Evolutionary conservation across 1,284 basidiomycete genomes (phyloP).

Genomic region (Prillingera fragicola): DNA sequence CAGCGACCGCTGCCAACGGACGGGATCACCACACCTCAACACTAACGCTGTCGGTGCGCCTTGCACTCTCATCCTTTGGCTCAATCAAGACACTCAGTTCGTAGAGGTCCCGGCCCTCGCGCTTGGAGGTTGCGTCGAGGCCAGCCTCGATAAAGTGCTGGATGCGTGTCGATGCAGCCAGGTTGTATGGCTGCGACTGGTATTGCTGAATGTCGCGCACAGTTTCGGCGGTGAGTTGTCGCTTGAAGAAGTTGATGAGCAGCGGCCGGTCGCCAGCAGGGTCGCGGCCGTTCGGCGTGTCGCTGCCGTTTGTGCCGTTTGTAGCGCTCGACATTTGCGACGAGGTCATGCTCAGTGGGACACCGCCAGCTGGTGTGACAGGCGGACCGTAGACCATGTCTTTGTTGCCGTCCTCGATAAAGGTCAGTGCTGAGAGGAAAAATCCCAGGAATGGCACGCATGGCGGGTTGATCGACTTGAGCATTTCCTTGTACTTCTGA

Average conservation of each 20-base stretch:
- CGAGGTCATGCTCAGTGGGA: slow-evolving; percentile 4
- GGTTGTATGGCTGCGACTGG: slow-evolving; percentile 85
- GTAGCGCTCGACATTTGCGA: slow-evolving; percentile 3
- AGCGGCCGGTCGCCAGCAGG: background rate
- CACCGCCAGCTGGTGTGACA: too few relatives aligned
- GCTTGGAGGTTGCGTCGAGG: slow-evolving; percentile 62
- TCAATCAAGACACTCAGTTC: slow-evolving; percentile 77
- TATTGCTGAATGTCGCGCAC: slow-evolving; percentile 95
- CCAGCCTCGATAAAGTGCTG: slow-evolving; percentile 71
- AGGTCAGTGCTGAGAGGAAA: slow-evolving; percentile 89
- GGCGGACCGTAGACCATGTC: slow-evolving; percentile 60
- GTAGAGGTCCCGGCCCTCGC: slow-evolving; percentile 76
- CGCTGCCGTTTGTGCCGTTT: background rate
- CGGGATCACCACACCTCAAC: too few relatives aligned
- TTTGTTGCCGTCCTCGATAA: slow-evolving; percentile 97
- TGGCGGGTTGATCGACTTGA: slow-evolving; percentile 81
- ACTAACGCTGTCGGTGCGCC: too few relatives aligned
- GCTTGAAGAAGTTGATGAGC: slow-evolving; percentile 93
- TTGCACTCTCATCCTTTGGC: too few relatives aligned
- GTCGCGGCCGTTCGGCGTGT: background rate
- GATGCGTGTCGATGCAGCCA: slow-evolving; percentile 64
- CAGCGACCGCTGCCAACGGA: too few relatives aligned
- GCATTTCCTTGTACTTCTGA: slow-evolving; percentile 77
- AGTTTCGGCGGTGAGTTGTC: slow-evolving; percentile 86
- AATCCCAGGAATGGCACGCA: slow-evolving; percentile 98